A percentile compares a stretch with the other conserved stretches of the same genome.
Conservation (phyloP, 2,329 filamentous ascomycete genomes). For the Cordyceps javanica region DNA sequence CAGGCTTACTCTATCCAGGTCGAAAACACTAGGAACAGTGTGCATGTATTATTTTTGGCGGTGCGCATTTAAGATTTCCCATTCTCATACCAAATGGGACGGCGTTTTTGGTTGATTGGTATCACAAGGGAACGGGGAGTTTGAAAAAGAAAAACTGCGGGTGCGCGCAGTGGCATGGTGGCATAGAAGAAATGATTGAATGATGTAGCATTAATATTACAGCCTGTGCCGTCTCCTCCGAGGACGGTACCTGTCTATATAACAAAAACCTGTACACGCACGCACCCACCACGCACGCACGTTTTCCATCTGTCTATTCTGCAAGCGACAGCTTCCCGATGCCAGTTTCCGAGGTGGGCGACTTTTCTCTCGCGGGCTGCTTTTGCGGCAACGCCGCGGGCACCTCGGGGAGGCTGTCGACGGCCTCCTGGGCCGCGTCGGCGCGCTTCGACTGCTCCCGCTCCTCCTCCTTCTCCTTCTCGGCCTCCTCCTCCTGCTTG, state of each 20-base stretch:
- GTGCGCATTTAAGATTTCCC: background rate
- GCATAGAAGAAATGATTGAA: slow-evolving; percentile 3
- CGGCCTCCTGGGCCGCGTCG: slow-evolving; percentile 43
- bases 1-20: background rate
- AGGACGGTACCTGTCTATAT: background rate
- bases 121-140: too few species aligned
- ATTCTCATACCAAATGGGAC: background rate
- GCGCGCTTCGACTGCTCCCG: slow-evolving; percentile 44
- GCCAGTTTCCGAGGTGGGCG: slow-evolving; percentile 33
- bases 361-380: slow-evolving; percentile 14
- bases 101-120: background rate
- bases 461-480: slow-evolving; percentile 42
- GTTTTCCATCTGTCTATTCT: background rate
- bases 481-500: slow-evolving; percentile 47
- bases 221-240: background rate
- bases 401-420: slow-evolving; percentile 44
- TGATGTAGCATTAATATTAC: slow-evolving; percentile 8
- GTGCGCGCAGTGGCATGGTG: background rate
- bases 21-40: background rate
- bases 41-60: background rate
- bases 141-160: background rate
- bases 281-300: too few species aligned
- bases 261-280: too few species aligned
- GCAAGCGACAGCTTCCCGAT: slow-evolving; percentile 27
- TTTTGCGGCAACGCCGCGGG: slow-evolving; percentile 27